These are phyloP conservation scores for Stachybotrys elegans DNA, from an alignment of 2,329 filamentous ascomycete species.

Conservation along the genomic window DNA sequence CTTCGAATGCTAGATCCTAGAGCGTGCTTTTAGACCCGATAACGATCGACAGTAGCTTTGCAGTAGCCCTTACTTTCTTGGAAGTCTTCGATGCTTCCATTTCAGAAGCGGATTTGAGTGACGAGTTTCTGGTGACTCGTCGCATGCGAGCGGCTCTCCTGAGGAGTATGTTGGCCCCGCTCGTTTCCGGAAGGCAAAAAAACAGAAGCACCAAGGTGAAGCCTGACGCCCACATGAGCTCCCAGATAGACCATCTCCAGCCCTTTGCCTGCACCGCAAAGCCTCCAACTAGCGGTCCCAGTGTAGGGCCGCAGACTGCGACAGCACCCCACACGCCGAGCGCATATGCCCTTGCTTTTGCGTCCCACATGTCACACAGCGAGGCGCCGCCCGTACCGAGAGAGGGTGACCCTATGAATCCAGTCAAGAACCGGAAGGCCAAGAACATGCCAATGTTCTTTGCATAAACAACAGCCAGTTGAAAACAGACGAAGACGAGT, in stretches of 20 bases:
- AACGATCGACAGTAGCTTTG: too few relatives aligned
- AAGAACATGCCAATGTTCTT: constrained; percentile 49
- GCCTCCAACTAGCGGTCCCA: constrained; percentile 37
- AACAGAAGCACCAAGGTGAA: neutral
- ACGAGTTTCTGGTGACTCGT: too few relatives aligned
- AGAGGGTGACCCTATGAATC: constrained; percentile 33
- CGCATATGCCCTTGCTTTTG: neutral
- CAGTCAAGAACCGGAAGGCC: constrained; percentile 45
- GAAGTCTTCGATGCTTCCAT: too few relatives aligned
- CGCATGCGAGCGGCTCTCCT: neutral
- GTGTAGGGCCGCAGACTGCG: constrained; percentile 22
- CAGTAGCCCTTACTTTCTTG: too few relatives aligned
- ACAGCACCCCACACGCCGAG: neutral
- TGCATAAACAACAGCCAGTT: constrained; percentile 47
- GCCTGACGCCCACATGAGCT: constrained; percentile 29
- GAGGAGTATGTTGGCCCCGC: neutral
- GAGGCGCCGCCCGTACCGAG: constrained; percentile 22
- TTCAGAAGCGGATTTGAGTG: too few relatives aligned
- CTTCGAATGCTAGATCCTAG: too few relatives aligned
- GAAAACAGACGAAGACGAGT: constrained; percentile 51
- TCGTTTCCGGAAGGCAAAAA: neutral
- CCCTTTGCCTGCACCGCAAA: constrained; percentile 54
- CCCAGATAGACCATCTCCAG: constrained; percentile 57
- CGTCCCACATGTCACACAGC: constrained; percentile 17
- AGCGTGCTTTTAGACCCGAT: too few relatives aligned